Conservation (phyloP, 1,284 basidiomycete genomes). For the Irpex rosettiformis region DNA sequence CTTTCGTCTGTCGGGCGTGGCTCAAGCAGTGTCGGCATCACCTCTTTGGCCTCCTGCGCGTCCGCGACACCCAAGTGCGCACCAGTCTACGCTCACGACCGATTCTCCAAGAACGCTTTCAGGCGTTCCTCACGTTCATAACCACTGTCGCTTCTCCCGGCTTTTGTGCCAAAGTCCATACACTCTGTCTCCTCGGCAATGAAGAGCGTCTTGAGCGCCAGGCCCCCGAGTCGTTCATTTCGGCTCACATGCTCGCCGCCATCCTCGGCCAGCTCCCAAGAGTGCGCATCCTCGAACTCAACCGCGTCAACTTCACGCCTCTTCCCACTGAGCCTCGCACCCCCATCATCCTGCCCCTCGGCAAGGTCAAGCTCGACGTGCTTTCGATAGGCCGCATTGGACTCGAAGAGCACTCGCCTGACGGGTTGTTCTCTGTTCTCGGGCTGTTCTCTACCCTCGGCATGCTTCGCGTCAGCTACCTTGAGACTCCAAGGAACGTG, state of each 20-base stretch:
- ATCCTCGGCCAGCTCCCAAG: slow-evolving; percentile 1
- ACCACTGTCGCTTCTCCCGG: not conserved
- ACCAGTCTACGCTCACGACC: not conserved
- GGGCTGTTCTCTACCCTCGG: slow-evolving; percentile 2
- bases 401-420: not conserved
- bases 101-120: not conserved
- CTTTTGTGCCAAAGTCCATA: slow-evolving; percentile 5
- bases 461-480: slow-evolving; percentile 2
- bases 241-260: not conserved
- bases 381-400: slow-evolving; percentile 2
- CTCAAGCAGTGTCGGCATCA: slow-evolving; percentile 6
- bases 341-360: not conserved
- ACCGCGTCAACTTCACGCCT: not conserved
- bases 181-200: slow-evolving; percentile 2
- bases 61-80: not conserved
- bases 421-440: slow-evolving; percentile 6
- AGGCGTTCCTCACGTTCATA: slow-evolving; percentile 6
- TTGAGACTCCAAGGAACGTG: not conserved
- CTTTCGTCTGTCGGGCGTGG: slow-evolving; percentile 1
- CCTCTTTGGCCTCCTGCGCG: slow-evolving; percentile 3
- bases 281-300: slow-evolving; percentile 6
- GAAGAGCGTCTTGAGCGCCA: slow-evolving; percentile 2
- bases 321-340: not conserved
- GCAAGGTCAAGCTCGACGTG: slow-evolving; percentile 1
- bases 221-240: not conserved